Evolutionary conservation across 352 stramenopile genomes (phyloP).

Genomic region (Blastocystis sp.): DNA sequence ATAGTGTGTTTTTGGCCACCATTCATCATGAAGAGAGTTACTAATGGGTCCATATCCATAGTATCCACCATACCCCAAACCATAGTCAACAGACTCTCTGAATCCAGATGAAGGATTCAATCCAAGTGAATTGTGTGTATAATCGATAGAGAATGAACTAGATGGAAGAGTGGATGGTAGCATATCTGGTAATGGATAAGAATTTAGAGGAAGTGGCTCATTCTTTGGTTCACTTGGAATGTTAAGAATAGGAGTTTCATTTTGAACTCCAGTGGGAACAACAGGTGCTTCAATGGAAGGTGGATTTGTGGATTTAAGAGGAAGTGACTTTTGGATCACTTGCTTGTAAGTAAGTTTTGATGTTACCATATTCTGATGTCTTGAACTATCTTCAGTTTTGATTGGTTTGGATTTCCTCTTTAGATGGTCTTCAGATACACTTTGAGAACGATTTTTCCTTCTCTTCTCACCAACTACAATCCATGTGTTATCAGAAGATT

Average conservation of each 20-base stretch:
- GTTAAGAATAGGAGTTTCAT: background rate
- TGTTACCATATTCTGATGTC: background rate
- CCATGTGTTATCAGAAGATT: background rate
- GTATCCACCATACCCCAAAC: background rate
- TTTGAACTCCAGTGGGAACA: background rate
- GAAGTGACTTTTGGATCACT: background rate
- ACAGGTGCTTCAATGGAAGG: background rate
- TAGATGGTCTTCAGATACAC: background rate
- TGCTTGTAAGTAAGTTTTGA: slow-evolving; percentile 10
- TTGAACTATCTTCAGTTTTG: background rate
- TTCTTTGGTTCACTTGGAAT: background rate
- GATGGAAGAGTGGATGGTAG: background rate
- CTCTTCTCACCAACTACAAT: slow-evolving; percentile 1
- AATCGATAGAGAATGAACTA: background rate
- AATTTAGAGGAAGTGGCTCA: background rate
- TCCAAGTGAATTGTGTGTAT: background rate
- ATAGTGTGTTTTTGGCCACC: slow-evolving; percentile 40
- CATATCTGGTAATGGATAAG: background rate
- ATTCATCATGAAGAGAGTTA: background rate
- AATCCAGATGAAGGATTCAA: too few species aligned
- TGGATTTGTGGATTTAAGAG: background rate
- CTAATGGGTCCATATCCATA: slow-evolving; percentile 27
- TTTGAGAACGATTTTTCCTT: background rate
- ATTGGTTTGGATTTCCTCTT: background rate
- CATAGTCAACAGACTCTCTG: background rate